These are phyloP conservation scores for Penicillium sp. DNA, from an alignment of 2,329 filamentous ascomycete genomes.

Conservation along the genomic window DNA sequence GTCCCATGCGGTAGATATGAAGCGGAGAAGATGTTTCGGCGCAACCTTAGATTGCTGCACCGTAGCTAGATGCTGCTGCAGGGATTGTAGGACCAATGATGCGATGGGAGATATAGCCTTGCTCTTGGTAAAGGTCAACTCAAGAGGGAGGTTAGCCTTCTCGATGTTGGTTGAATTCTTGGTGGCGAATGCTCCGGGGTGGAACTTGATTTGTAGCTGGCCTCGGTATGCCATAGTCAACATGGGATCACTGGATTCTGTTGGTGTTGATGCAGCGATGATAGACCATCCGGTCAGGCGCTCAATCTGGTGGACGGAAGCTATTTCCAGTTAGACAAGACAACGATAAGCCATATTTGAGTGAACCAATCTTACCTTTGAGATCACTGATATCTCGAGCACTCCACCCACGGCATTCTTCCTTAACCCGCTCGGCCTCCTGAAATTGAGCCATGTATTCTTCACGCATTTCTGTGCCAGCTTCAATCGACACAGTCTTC, in stretches of 20 bases:
- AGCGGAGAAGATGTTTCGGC: slow-evolving; percentile 41
- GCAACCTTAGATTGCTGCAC: slow-evolving; percentile 37
- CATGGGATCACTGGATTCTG: slow-evolving; percentile 31
- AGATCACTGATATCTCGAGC: slow-evolving; percentile 74
- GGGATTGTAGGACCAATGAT: slow-evolving; percentile 43
- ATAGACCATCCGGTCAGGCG: slow-evolving; percentile 48
- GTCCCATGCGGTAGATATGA: slow-evolving; percentile 47
- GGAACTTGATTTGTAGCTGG: slow-evolving; percentile 45
- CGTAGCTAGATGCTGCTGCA: slow-evolving; percentile 38
- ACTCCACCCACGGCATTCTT: slow-evolving; percentile 89
- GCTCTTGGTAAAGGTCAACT: slow-evolving; percentile 31
- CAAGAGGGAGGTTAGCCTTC: slow-evolving; percentile 30
- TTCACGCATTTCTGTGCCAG: slow-evolving; percentile 65
- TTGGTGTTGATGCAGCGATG: slow-evolving; percentile 33
- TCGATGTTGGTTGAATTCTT: slow-evolving; percentile 24
- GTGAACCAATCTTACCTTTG: slow-evolving; percentile 63
- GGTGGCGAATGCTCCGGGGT: slow-evolving; percentile 38
- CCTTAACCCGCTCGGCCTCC: slow-evolving; percentile 77
- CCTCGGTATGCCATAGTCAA: slow-evolving; percentile 45
- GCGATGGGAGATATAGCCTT: slow-evolving; percentile 36
- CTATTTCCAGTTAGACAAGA: slow-evolving; percentile 21
- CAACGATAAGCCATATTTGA: neutral
- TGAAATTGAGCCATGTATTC: slow-evolving; percentile 72
- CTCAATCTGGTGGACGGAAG: slow-evolving; percentile 42
- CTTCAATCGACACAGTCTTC: slow-evolving; percentile 65